These are phyloP conservation scores for Aquilaria yunnanensis DNA, from an alignment of 345 rosid genomes.

Conservation along the genomic window DNA sequence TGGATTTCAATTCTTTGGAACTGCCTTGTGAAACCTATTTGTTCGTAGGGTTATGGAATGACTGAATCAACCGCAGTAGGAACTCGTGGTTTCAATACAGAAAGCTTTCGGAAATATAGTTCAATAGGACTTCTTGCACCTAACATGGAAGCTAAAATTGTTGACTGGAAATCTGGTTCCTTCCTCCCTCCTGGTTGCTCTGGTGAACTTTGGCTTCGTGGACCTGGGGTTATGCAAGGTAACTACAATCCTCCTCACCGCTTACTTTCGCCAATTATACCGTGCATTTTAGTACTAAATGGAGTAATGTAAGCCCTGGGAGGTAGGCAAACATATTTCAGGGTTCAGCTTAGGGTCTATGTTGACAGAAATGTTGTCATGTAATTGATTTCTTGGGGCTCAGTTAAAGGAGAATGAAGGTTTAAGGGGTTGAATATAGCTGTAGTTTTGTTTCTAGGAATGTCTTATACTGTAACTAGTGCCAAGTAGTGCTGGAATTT, in stretches of 20 bases:
- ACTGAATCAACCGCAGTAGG: conserved; percentile 85
- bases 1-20: conserved; percentile 1
- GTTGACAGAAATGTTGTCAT: no score
- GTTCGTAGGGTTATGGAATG: conserved; percentile 79
- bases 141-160: conserved; percentile 73
- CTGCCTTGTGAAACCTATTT: background rate
- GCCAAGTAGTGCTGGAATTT: no score
- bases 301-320: background rate
- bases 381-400: no score
- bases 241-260: background rate
- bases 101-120: conserved; percentile 30
- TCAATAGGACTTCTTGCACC: conserved; percentile 84
- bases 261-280: background rate
- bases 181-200: conserved; percentile 54
- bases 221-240: conserved; percentile 82
- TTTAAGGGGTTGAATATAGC: no score
- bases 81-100: conserved; percentile 64
- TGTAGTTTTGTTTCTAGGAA: no score
- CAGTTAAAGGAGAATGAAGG: no score
- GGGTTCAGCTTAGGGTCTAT: no score
- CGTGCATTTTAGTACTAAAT: no score
- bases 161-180: conserved; percentile 56
- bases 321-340: background rate
- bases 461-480: no score
- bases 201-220: conserved; percentile 90